Evolutionary conservation across 345 rosid species (phyloP).

Genomic region (Acer saccharum): DNA sequence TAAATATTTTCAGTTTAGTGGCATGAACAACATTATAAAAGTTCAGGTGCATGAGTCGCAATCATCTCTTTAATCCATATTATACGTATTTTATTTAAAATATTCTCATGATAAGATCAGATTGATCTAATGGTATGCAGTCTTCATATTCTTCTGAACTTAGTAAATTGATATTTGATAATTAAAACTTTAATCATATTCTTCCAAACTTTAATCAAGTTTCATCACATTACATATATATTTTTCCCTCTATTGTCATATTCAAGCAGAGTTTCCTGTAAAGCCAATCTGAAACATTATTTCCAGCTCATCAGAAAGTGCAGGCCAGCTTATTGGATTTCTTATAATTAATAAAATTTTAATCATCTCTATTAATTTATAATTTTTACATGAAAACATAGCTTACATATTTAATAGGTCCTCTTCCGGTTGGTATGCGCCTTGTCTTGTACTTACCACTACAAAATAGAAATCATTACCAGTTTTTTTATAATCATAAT

Average conservation of each 20-base stretch:
- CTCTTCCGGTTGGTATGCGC: constrained; percentile 8
- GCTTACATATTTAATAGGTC: constrained; percentile 15
- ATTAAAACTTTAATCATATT: background rate
- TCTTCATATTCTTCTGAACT: no score
- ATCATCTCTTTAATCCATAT: background rate
- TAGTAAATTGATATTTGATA: no score
- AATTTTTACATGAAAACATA: background rate
- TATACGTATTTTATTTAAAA: no score
- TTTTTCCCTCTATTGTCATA: background rate
- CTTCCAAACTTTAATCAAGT: background rate
- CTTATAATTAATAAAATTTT: background rate
- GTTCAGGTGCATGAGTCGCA: background rate
- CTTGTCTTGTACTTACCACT: constrained; percentile 23
- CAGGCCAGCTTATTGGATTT: constrained; percentile 18
- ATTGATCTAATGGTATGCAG: no score
- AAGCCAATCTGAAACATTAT: constrained; percentile 12
- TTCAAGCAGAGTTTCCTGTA: constrained; percentile 11
- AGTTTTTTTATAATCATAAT: background rate
- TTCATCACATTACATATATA: background rate
- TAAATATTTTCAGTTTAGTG: background rate
- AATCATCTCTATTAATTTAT: background rate
- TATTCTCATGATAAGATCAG: no score
- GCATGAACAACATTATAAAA: background rate
- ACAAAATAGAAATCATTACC: background rate
- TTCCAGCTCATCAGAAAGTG: constrained; percentile 18